phyloP scores from a whole-genome alignment of 139 green algal species.

The Volvox africanus region DNA sequence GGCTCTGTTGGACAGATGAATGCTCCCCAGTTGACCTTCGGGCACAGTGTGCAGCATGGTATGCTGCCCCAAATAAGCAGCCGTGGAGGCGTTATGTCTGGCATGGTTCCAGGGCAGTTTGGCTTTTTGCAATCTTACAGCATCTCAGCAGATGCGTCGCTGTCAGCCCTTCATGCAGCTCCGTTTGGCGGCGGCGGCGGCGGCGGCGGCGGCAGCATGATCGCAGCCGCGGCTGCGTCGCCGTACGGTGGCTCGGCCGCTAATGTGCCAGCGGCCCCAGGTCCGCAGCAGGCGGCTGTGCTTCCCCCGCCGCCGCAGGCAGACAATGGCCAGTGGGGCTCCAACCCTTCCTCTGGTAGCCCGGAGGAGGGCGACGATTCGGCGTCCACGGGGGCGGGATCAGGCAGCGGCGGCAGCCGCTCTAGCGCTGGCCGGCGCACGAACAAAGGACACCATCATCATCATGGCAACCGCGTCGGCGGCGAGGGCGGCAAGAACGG shows the following conservation, averaged over 20 bases:
- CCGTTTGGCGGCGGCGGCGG: neutral
- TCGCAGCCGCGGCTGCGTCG: neutral
- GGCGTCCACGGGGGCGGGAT: neutral
- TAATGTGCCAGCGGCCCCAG: neutral
- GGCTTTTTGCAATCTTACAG: neutral
- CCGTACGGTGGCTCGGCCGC: neutral
- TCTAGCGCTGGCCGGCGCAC: neutral
- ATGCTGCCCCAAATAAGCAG: too few species aligned
- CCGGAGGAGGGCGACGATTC: neutral
- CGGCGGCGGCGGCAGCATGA: neutral
- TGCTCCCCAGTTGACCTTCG: too few species aligned
- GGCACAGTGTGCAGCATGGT: neutral
- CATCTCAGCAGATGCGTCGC: neutral
- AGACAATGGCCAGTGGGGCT: constrained; percentile 24
- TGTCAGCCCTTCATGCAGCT: neutral
- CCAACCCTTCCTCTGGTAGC: constrained; percentile 10
- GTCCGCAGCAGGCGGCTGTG: neutral
- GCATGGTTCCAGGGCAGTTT: neutral
- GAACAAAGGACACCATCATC: neutral
- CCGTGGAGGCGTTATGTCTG: too few species aligned
- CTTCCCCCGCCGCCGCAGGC: neutral
- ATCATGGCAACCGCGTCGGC: neutral
- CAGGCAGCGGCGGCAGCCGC: neutral
- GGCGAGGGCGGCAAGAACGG: neutral
- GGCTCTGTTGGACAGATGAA: neutral